Evolutionary conservation across 768 basidiomycete genomes (phyloP), one percentile per base, ranked within the genome.

Genomic region (Nevesoporus exiguus): DNA sequence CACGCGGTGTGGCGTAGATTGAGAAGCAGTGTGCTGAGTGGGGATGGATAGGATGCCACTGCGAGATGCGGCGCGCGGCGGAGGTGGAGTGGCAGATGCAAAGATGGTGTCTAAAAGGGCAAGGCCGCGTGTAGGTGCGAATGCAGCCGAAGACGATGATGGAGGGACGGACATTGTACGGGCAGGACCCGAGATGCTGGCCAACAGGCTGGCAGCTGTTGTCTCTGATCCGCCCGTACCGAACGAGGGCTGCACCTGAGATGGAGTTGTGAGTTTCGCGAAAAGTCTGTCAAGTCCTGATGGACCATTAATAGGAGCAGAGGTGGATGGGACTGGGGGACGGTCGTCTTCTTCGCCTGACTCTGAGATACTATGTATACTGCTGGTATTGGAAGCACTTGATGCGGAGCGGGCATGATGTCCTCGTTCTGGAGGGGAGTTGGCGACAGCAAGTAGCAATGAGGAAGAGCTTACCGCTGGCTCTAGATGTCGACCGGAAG

Each of bases 91-190:
- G 6, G 83, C 88, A 6, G 88, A 90, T 3, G 88, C 88, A 64
- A 91, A 90, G 39, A 91, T 87, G 13, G 80, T 77, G 58, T 86
- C 76, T 15, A 91, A 72, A 30, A 91, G 74, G 17, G 80, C 73
- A 45, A 80, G 73, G 7, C 88, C 85, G n/a, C 80, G 79, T 36
- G 70, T 63, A 22, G 71, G 66, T 39, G 66, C 54, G 33, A 57
- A 49, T 52, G 47, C 47, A 51, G 64, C 45, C 7, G 73, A 59
- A 27, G 73, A 69, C 37, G 69, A 62, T 7, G 49, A 49, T 30
- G 67, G 67, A 17, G 66, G 66, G 19, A 61, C 60, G 47, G 69
- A 62, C 55, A 58, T 70, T 34, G 67, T 58, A 24, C 71, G 62
- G 33, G 74, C 53, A 25, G 71, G 71, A 37, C 76, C 77, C 40